Evolutionary conservation across 2,329 filamentous ascomycete genomes (phyloP).

Genomic region (Diplodia mutila): DNA sequence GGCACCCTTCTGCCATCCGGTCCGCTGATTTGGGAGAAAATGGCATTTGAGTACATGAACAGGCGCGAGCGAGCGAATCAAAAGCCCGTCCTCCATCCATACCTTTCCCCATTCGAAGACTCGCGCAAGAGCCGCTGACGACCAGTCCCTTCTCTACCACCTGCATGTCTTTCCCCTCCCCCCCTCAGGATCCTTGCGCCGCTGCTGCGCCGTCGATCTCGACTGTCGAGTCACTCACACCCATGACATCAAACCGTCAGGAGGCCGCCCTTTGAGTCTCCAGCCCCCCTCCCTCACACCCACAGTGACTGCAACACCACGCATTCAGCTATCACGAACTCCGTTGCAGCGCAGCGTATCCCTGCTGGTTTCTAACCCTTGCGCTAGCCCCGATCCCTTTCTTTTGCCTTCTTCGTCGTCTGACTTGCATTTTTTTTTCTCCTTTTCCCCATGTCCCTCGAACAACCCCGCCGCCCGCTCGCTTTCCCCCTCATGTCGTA

Average conservation of each 20-base stretch:
- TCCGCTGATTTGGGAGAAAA: background rate
- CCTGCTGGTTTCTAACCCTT: background rate
- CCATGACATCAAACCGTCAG: conserved; percentile 6
- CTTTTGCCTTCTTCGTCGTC: background rate
- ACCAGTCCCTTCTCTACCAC: background rate
- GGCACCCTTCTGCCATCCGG: background rate
- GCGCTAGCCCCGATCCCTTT: background rate
- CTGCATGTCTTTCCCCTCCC: background rate
- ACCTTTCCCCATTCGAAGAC: background rate
- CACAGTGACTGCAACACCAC: background rate
- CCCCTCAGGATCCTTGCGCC: background rate
- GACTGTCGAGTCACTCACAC: background rate
- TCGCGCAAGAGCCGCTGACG: background rate
- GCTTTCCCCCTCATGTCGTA: background rate
- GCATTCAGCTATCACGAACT: background rate
- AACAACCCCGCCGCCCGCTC: background rate
- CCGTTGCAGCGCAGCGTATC: background rate
- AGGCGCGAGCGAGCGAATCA: too few relatives aligned
- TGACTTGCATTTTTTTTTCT: background rate
- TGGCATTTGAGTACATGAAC: too few relatives aligned
- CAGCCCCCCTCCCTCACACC: too few relatives aligned
- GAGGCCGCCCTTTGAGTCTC: background rate
- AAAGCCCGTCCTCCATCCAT: too few relatives aligned
- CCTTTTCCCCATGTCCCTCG: background rate
- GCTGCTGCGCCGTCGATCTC: background rate